Conservation (phyloP, 176 grass and related monocot genomes). For the Rhynchospora tenuis region DNA sequence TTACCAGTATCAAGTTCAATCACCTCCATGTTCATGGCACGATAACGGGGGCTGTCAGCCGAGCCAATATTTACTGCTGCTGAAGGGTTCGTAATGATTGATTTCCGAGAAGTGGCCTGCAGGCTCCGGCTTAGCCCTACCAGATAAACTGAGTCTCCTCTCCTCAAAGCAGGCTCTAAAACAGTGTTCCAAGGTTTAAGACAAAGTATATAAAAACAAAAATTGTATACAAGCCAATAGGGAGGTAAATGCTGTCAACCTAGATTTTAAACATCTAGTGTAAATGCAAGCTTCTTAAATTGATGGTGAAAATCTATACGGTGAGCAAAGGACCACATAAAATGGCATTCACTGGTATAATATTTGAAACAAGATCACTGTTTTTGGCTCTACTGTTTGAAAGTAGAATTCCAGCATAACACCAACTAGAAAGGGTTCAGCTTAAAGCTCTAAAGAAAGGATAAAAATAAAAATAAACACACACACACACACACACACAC, state of each 20-base stretch:
- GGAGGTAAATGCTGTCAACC: background rate
- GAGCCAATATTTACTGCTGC: conserved; percentile 99
- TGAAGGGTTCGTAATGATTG: conserved; percentile 94
- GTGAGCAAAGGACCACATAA: background rate
- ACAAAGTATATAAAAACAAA: background rate
- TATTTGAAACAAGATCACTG: background rate
- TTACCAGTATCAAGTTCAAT: conserved; percentile 97
- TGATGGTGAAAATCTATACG: background rate
- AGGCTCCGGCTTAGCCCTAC: conserved; percentile 96
- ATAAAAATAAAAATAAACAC: background rate
- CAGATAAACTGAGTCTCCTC: conserved; percentile 97
- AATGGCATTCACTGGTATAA: background rate
- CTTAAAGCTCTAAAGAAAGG: background rate
- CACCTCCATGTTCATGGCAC: conserved; percentile 98
- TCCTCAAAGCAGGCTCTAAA: conserved; percentile 75
- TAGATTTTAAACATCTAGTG: background rate
- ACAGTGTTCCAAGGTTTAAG: conserved; percentile 9
- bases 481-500: too few species aligned
- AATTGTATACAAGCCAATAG: background rate
- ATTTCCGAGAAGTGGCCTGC: conserved; percentile 99
- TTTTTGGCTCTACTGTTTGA: background rate
- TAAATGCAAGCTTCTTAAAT: background rate
- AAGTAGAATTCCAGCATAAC: background rate
- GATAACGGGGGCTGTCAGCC: conserved; percentile 86
- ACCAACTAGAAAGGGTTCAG: background rate